These are phyloP conservation scores for Claviceps monticola DNA, from an alignment of 2,329 filamentous ascomycete genomes.

Conservation along the genomic window DNA sequence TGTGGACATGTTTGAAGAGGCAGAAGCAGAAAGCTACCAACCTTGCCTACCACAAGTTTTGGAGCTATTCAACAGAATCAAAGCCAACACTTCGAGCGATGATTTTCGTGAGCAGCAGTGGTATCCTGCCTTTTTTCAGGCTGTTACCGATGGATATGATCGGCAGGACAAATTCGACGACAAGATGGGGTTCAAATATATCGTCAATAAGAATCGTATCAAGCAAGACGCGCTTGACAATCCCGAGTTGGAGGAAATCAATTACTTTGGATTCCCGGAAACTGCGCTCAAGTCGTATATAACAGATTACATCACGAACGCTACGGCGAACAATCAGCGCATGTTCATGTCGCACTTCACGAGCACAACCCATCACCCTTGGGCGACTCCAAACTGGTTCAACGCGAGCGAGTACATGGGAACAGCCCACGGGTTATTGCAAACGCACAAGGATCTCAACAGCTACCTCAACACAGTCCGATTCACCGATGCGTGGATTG, in stretches of 20 bases:
- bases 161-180: conserved; percentile 12
- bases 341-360: conserved; percentile 20
- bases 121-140: conserved; percentile 18
- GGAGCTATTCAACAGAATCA: conserved; percentile 16
- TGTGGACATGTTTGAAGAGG: conserved; percentile 27
- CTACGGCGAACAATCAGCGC: conserved; percentile 15
- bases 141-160: conserved; percentile 18
- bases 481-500: conserved; percentile 19
- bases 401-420: conserved; percentile 14
- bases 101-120: conserved; percentile 15
- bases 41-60: conserved; percentile 27
- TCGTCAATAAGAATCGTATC: conserved; percentile 9
- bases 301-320: conserved; percentile 14
- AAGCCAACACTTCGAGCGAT: conserved; percentile 4
- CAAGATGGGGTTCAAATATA: conserved; percentile 11
- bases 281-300: conserved; percentile 16
- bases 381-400: conserved; percentile 12
- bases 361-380: conserved; percentile 20
- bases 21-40: conserved; percentile 28
- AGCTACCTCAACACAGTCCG: conserved; percentile 19
- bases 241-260: conserved; percentile 13
- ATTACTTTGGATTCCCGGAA: conserved; percentile 19
- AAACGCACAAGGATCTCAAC: conserved; percentile 12
- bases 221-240: conserved; percentile 2
- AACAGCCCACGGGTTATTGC: conserved; percentile 4